Percentiles rank a stretch among this genome's conserved stretches.
phyloP scores from a whole-genome alignment of 306 rosid genomes.

The Casuarina equisetifolia region DNA sequence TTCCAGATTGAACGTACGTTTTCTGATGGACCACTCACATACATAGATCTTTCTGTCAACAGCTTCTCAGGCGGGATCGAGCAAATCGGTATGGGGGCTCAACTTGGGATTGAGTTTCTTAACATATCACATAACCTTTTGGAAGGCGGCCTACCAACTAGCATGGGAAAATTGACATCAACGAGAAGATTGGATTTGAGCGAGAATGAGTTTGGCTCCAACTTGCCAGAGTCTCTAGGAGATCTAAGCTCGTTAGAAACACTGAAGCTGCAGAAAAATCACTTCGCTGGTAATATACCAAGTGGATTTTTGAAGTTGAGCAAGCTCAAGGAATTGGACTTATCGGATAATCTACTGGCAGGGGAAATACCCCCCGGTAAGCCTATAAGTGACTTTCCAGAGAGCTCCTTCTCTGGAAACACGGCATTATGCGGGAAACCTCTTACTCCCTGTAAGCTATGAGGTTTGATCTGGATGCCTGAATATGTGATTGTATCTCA shows the following conservation, averaged over 20 bases:
- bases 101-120: constrained; percentile 45
- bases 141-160: constrained; percentile 46
- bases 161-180: constrained; percentile 41
- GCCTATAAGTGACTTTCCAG: constrained; percentile 57
- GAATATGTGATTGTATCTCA: background rate
- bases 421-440: constrained; percentile 77
- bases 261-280: constrained; percentile 62
- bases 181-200: constrained; percentile 62
- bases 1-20: constrained; percentile 30
- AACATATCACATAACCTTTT: constrained; percentile 60
- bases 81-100: constrained; percentile 39
- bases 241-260: constrained; percentile 48
- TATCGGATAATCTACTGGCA: constrained; percentile 61
- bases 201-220: constrained; percentile 43
- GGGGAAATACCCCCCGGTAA: constrained; percentile 72
- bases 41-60: constrained; percentile 65
- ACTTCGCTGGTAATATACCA: constrained; percentile 58
- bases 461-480: constrained; percentile 17
- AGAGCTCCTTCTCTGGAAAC: constrained; percentile 58
- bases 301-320: constrained; percentile 49
- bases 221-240: constrained; percentile 51
- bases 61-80: constrained; percentile 54
- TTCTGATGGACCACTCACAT: constrained; percentile 42
- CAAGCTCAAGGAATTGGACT: constrained; percentile 49
- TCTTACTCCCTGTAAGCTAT: constrained; percentile 53